These are phyloP conservation scores for Hypoxylon rickii DNA, from an alignment of 495 filamentous ascomycete genomes.

Conservation along the genomic window DNA sequence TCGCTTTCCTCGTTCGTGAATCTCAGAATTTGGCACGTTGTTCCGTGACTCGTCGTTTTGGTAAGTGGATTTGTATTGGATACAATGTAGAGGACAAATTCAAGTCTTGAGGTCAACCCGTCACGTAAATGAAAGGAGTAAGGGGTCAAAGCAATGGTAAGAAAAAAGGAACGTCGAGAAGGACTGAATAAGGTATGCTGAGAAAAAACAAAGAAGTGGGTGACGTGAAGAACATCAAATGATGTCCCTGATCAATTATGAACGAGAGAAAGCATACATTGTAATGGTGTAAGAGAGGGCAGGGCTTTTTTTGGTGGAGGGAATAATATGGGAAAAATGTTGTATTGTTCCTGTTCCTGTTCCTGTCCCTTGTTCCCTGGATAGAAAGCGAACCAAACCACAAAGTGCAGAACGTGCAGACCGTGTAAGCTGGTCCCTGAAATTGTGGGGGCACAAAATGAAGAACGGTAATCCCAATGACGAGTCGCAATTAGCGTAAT, in stretches of 20 bases:
- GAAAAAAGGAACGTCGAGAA: constrained; percentile 25
- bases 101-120: neutral
- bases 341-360: too few relatives aligned
- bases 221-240: constrained; percentile 10
- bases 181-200: constrained; percentile 15
- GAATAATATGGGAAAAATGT: too few relatives aligned
- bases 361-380: neutral
- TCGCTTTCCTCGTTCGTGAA: constrained; percentile 2
- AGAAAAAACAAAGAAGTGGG: constrained; percentile 28
- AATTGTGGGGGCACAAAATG: constrained; percentile 21
- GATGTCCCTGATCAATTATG: constrained; percentile 13
- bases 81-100: constrained; percentile 8
- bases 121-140: constrained; percentile 26
- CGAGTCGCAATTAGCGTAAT: constrained; percentile 38
- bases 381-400: neutral
- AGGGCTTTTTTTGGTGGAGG: too few relatives aligned
- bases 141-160: constrained; percentile 16
- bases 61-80: constrained; percentile 3
- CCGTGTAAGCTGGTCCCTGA: constrained; percentile 5
- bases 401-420: neutral
- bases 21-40: constrained; percentile 4
- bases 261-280: constrained; percentile 12
- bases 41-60: constrained; percentile 13
- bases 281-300: too few relatives aligned
- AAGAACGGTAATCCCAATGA: constrained; percentile 29